Conservation (phyloP, 345 rosid genomes). For the Geranium brycei region DNA sequence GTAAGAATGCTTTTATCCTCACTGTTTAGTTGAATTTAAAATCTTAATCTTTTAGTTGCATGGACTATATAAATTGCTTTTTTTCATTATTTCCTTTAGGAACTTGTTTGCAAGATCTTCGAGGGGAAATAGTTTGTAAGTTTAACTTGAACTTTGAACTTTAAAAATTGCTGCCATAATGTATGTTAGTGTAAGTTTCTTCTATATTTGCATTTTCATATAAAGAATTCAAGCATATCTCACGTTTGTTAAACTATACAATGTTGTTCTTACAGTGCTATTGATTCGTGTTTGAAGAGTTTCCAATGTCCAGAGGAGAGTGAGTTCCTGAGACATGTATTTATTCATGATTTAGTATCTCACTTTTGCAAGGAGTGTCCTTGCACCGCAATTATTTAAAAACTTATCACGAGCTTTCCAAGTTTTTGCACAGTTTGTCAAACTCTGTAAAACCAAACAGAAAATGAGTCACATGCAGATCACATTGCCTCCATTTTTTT, state of each 20-base stretch:
- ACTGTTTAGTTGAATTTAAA: neutral
- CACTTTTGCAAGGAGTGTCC: too few species aligned
- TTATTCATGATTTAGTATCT: too few species aligned
- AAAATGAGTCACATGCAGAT: too few species aligned
- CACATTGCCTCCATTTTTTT: too few species aligned
- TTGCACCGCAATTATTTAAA: too few species aligned
- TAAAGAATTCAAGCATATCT: neutral
- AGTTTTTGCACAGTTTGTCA: too few species aligned
- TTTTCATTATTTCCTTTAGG: slow-evolving; percentile 11
- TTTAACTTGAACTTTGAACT: neutral
- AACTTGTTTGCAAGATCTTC: slow-evolving; percentile 32
- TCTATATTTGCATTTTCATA: too few species aligned
- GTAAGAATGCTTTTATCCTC: neutral
- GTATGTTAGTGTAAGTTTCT: too few species aligned
- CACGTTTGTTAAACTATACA: neutral
- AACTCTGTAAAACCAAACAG: too few species aligned
- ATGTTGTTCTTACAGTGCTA: neutral
- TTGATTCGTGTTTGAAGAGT: neutral
- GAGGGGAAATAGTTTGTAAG: slow-evolving; percentile 15
- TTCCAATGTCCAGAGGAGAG: neutral
- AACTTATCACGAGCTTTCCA: too few species aligned
- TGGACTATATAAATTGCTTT: neutral
- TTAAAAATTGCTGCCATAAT: too few species aligned
- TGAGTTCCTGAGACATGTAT: neutral
- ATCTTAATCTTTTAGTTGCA: neutral